Percentiles rank a stretch among this genome's conserved stretches.
Conservation (phyloP, 2,329 filamentous ascomycete species). For the Epichloe brachyelytri region DNA sequence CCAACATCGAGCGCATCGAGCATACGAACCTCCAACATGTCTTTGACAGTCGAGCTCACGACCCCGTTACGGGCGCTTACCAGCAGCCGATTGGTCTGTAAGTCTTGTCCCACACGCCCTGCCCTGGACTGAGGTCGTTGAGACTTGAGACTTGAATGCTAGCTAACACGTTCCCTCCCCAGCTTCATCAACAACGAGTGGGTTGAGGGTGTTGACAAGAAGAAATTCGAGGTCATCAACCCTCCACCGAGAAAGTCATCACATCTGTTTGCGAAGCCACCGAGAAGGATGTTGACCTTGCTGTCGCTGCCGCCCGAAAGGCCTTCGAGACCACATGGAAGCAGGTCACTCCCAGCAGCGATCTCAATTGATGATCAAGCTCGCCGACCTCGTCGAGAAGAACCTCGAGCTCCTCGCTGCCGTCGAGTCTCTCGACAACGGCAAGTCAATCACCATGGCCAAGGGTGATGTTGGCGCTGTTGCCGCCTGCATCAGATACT, state of each 20-base stretch:
- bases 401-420: constrained; percentile 64
- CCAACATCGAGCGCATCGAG: neutral
- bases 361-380: constrained; percentile 56
- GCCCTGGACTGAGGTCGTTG: neutral
- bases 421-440: constrained; percentile 80
- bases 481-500: constrained; percentile 58
- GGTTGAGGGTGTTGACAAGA: constrained; percentile 64
- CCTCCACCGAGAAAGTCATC: constrained; percentile 72
- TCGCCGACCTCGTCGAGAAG: constrained; percentile 70
- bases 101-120: constrained; percentile 16
- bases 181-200: constrained; percentile 93
- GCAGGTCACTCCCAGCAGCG: constrained; percentile 53
- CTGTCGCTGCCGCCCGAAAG: constrained; percentile 73
- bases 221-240: constrained; percentile 89
- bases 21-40: constrained; percentile 20
- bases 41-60: constrained; percentile 48
- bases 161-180: constrained; percentile 1
- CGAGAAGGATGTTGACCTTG: constrained; percentile 73
- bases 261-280: constrained; percentile 70
- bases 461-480: constrained; percentile 60
- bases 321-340: constrained; percentile 68
- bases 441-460: constrained; percentile 66
- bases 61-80: constrained; percentile 49
- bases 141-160: neutral
- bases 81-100: constrained; percentile 50